phyloP scores from a whole-genome alignment of 441 rosid genomes.

The Oxalis stricta region DNA sequence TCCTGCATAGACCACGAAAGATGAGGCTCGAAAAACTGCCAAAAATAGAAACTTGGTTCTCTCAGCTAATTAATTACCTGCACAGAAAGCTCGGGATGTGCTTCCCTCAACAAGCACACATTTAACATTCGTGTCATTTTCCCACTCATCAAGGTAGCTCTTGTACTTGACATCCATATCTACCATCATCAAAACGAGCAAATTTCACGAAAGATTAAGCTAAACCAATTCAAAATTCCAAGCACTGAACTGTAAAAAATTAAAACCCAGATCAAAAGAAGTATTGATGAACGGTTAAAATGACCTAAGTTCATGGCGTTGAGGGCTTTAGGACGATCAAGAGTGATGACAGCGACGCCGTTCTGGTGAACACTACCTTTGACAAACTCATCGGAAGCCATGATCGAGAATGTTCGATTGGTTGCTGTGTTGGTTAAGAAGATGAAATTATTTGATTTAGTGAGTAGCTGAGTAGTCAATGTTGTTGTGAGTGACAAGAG shows the following conservation, averaged over 20 bases:
- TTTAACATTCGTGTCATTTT: slow-evolving; percentile 60
- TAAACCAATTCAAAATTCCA: background rate
- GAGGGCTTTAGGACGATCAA: slow-evolving; percentile 86
- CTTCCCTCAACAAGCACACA: slow-evolving; percentile 77
- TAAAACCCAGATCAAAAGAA: too few relatives aligned
- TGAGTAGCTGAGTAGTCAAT: too few relatives aligned
- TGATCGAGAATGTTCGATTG: slow-evolving; percentile 22
- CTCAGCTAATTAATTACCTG: slow-evolving; percentile 36
- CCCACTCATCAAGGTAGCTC: slow-evolving; percentile 76
- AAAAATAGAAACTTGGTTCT: slow-evolving; percentile 1
- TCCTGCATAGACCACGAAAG: slow-evolving; percentile 48
- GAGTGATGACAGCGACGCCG: slow-evolving; percentile 79
- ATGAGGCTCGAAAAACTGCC: slow-evolving; percentile 20
- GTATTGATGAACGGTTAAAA: background rate
- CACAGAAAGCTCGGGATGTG: slow-evolving; percentile 68
- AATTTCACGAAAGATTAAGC: background rate
- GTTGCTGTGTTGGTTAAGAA: too few relatives aligned
- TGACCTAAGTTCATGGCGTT: slow-evolving; percentile 83
- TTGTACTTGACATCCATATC: slow-evolving; percentile 77
- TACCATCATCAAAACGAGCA: slow-evolving; percentile 15
- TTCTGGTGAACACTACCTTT: slow-evolving; percentile 58
- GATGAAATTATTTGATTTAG: too few relatives aligned
- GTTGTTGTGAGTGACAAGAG: too few relatives aligned
- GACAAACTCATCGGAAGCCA: slow-evolving; percentile 56
- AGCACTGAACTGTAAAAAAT: background rate